Evolutionary conservation across 2,329 filamentous ascomycete genomes (phyloP).

Genomic region (Graphilbum fragrans): DNA sequence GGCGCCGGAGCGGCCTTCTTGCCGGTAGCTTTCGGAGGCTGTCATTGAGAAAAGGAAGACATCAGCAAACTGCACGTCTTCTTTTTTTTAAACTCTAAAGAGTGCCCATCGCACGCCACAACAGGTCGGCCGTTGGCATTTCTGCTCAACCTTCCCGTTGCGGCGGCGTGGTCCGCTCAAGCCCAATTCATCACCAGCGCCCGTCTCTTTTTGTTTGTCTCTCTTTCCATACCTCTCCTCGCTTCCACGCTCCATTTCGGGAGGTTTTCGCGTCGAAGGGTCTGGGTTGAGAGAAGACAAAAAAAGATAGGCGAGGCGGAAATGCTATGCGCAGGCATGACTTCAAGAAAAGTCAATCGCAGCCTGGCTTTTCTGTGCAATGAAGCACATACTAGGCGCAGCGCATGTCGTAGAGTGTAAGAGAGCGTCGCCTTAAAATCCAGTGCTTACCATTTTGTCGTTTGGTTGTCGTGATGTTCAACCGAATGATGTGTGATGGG

Average conservation of each 20-base stretch:
- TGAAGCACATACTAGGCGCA: conserved; percentile 11
- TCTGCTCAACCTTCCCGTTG: conserved; percentile 28
- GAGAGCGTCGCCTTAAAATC: conserved; percentile 45
- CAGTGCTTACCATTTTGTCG: conserved; percentile 48
- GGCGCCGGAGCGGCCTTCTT: conserved; percentile 98
- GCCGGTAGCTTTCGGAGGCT: conserved; percentile 85
- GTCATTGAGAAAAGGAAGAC: conserved; percentile 99
- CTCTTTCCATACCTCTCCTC: conserved; percentile 29
- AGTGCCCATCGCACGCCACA: conserved; percentile 32
- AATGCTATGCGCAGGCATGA: conserved; percentile 7
- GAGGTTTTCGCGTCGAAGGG: background rate
- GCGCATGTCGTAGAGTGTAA: conserved; percentile 38
- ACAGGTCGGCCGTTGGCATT: conserved; percentile 31
- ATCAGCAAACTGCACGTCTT: conserved; percentile 80
- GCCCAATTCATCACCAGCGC: conserved; percentile 46
- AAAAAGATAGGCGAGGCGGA: background rate
- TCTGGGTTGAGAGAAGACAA: background rate
- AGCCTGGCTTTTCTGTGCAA: conserved; percentile 10
- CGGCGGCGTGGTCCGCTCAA: conserved; percentile 42
- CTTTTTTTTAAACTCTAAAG: conserved; percentile 71
- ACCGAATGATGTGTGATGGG: conserved; percentile 8
- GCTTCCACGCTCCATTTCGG: too few relatives aligned
- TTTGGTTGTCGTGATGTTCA: conserved; percentile 23
- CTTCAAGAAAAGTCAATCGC: conserved; percentile 3
- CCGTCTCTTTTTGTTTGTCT: background rate